Evolutionary conservation across 176 grass and related monocot genomes (phyloP), one percentile per base, ranked within the genome.

Genomic region (Cocos nucifera): DNA sequence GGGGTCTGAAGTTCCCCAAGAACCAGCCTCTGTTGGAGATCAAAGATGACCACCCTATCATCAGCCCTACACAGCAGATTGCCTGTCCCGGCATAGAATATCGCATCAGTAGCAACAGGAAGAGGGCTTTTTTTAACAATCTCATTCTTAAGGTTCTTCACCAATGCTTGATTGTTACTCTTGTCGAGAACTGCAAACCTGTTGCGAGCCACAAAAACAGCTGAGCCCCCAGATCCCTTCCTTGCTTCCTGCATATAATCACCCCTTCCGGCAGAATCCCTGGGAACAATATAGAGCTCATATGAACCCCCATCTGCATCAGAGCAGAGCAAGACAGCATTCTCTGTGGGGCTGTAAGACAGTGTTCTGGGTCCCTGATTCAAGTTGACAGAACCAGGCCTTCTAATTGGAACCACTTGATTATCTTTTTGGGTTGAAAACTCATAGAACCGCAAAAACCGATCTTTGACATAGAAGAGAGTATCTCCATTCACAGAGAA

Each of bases 71-170:
- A 96, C 59, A 96, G 57, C 56, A 96, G 28, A 28, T 83, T 91
- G 4, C 92, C 92, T 3, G 92, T 97, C 48, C 92, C 92, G 69
- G 92, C 87, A 80, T 97, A 97, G 66, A 82, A 91, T 56, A 97
- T 85, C 39, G 80, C 81, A 80, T 97, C 87, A 12, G 87, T 80
- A 16, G 75, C 78, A 80, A 97, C 75, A 24, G 92, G 87, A 65
- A 97, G 87, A 60, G 74, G 61, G 19, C 56, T 82, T 69, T 97
- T 97, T 75, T 97, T 97, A 55, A 97, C 70, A 64, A 85, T 83
- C n/a, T 91, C 92, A 55, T 97, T 91, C 56, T 88, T 97, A 53
- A 97, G 83, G 32, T 87, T 97, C 73, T 85, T 97, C 16, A 90
- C 78, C 21, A 97, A 58, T 53, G 83, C 92, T 20, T 88, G 73